Base-by-base conservation (phyloP, 257 asterid species). In the Solanum raphanifolium region DNA sequence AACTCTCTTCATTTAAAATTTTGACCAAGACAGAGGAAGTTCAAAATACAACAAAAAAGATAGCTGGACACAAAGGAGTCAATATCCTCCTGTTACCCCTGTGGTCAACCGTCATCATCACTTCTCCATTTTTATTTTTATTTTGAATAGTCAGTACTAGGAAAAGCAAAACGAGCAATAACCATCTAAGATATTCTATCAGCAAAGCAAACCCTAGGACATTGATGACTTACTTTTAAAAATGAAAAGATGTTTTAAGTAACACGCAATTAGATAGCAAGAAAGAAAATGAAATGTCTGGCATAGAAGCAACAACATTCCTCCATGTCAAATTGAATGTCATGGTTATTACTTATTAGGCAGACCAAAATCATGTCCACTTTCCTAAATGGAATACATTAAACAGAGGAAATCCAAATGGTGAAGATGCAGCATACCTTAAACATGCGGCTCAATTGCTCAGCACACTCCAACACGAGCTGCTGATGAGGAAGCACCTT, bases 391-490 rank as follows among this genome's bases (percentile, higher is more conserved):
- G 43, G 85, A 82, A 48, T 48, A 48, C 41, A n/a, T 43, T 29
- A 46, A 82, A 15, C 41, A 0, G 6, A 82, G 69, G 69, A 82
- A 82, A 82, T 48, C 31, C 69, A 82, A 48, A 48, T 46, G 29
- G 39, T 46, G 20, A 82, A 46, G 38, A 43, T 27, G 68, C 27
- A 23, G 65, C 65, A 78, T 85, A 91, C 93, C 92, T 91, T 93
- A 88, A 94, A 94, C 93, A 90, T 89, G 71, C 85, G 87, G 78
- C 92, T 89, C 91, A 94, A 84, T 83, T 90, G 93, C 86, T 91
- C 94, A 39, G 92, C 92, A 83, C 95, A 94, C 89, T 93, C 95
- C 82, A 79, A 43, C 60, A 94, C 93, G 27, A 94, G 87, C 86
- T 92, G 93, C 62, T 90, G 93, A 90, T 94, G 90, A 27, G 89